phyloP scores from a whole-genome alignment of 148 eudicot species.

The Chenopodium formosanum region DNA sequence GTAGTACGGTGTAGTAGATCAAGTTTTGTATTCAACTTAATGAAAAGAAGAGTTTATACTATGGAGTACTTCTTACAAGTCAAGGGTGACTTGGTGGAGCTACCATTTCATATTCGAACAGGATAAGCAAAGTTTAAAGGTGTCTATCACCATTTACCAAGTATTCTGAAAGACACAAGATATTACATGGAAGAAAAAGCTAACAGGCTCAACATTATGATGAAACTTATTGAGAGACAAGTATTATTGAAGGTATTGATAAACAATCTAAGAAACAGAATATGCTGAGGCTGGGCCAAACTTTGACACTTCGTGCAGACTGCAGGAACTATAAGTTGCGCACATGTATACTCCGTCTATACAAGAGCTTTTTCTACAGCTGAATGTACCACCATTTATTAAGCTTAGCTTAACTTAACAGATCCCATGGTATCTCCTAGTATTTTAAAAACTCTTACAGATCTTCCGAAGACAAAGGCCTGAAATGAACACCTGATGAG shows the following conservation, averaged over 20 bases:
- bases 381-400: not conserved
- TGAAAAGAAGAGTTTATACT: no score
- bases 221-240: not conserved
- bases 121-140: no score
- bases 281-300: not conserved
- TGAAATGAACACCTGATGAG: not conserved
- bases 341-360: not conserved
- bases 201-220: not conserved
- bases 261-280: not conserved
- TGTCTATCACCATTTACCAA: no score
- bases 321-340: not conserved
- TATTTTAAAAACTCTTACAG: no score
- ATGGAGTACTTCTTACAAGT: no score
- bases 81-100: no score
- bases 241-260: not conserved
- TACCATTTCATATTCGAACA: no score
- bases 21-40: no score
- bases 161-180: not conserved
- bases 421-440: not conserved
- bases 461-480: not conserved
- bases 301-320: not conserved
- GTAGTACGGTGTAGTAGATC: no score
- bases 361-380: not conserved
- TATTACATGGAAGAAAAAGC: not conserved
- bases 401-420: not conserved